Evolutionary conservation across 495 filamentous ascomycete genomes (phyloP), one percentile per base, ranked within the genome.

Genomic region (Xylaria nigripes): DNA sequence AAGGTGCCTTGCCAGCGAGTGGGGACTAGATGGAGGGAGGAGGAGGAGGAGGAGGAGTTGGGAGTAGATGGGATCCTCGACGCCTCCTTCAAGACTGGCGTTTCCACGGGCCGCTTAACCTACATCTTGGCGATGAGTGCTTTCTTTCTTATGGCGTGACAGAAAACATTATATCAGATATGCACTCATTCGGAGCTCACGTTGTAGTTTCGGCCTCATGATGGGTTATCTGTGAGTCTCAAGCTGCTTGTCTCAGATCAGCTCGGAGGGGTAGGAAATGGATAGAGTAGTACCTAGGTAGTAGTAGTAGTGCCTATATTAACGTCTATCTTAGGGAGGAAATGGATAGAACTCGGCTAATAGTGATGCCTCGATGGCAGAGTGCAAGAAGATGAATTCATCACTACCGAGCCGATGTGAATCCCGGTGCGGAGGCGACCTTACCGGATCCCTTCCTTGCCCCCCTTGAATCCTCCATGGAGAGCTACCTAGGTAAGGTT

Each of bases 371-470:
- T 32, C 25, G 24, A 3, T 22, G 19, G 24, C 6, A 23, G 3
- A 10, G 10, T 30, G 45, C 18, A 25, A 25, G 16, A 30, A 25
- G 32, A 15, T 19, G 2, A n/a, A 48, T 38, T 50, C 46, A 25
- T 23, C 18, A 50, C 53, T 55, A 38, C 53, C 53, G 53, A 55
- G 46, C 53, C 45, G 53, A 55, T 45, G 25, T 49, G 53, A 50
- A 41, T 49, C 46, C 45, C 53, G 53, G 46, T 50, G 45, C 32
- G 15, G 46, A 50, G 53, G 45, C 24, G 46, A 25, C 45, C 46
- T 45, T 46, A 48, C 53, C 53, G 53, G 53, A 36, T 27, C 36
- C 38, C 40, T 48, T 45, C 23, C 45, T 55, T 50, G 23, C 45
- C 6, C 29, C 52, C 38, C 7, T 36, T 25, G 38, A 16, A 21